Percentiles rank a stretch among this genome's conserved stretches.
These are phyloP conservation scores for Aspergillus vadensis DNA, from an alignment of 2,329 filamentous ascomycete species.

Conservation along the genomic window DNA sequence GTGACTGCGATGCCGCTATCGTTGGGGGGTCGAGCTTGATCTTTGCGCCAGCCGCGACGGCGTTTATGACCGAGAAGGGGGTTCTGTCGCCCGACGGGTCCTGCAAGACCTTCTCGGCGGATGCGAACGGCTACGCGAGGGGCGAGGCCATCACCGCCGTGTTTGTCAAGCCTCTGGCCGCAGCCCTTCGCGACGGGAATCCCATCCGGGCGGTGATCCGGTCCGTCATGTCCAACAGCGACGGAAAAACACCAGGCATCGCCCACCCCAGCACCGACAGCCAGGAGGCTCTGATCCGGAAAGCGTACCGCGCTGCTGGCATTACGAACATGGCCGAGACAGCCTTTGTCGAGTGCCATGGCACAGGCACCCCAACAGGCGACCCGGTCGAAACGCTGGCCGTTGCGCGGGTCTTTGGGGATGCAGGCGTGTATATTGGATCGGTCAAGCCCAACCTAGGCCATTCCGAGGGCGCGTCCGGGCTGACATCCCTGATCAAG, in stretches of 20 bases:
- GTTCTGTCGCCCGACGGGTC: conserved; percentile 36
- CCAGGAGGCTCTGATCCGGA: conserved; percentile 20
- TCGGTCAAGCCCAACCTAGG: conserved; percentile 19
- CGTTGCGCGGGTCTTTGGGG: conserved; percentile 3
- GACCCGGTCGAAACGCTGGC: conserved; percentile 1
- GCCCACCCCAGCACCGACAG: conserved; percentile 14
- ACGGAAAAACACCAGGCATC: conserved; percentile 17
- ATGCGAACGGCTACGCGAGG: conserved; percentile 34
- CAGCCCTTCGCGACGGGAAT: conserved; percentile 1
- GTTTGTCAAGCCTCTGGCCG: neutral
- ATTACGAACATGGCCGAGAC: conserved; percentile 1
- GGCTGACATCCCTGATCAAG: conserved; percentile 14
- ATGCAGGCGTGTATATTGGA: conserved; percentile 1
- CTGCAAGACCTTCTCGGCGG: conserved; percentile 30
- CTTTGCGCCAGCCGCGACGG: conserved; percentile 28
- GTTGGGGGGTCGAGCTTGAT: conserved; percentile 40
- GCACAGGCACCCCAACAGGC: conserved; percentile 6
- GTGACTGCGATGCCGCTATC: conserved; percentile 26
- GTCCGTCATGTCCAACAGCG: conserved; percentile 12
- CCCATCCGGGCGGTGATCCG: conserved; percentile 27
- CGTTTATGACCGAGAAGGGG: conserved; percentile 33
- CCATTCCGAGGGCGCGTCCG: conserved; percentile 16
- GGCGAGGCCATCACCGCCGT: conserved; percentile 22
- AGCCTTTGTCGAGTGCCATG: conserved; percentile 8
- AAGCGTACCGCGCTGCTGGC: conserved; percentile 1